phyloP scores from a whole-genome alignment of 2,329 filamentous ascomycete genomes.

The Pyrenophora tritici-repentis region DNA sequence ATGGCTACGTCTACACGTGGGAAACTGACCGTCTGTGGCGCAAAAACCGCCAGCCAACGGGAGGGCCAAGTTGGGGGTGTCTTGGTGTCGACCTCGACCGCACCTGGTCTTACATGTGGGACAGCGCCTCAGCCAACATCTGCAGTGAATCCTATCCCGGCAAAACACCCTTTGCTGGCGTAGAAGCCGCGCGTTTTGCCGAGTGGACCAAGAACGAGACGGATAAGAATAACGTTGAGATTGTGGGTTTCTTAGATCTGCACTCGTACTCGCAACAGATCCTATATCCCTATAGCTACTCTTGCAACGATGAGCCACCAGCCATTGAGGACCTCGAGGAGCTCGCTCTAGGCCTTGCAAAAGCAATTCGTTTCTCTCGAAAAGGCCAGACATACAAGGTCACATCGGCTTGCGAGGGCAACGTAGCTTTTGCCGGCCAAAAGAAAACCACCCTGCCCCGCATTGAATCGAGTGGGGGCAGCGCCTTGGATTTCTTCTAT shows the following conservation, averaged over 20 bases:
- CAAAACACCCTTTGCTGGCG: slow-evolving; percentile 77
- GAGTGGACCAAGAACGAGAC: slow-evolving; percentile 85
- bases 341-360: slow-evolving; percentile 82
- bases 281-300: slow-evolving; percentile 88
- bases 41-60: slow-evolving; percentile 80
- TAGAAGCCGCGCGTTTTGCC: slow-evolving; percentile 76
- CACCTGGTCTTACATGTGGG: slow-evolving; percentile 84
- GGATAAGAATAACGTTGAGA: slow-evolving; percentile 69
- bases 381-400: slow-evolving; percentile 71
- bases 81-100: slow-evolving; percentile 88
- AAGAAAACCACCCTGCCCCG: slow-evolving; percentile 52
- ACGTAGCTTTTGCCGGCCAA: slow-evolving; percentile 55
- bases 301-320: slow-evolving; percentile 76
- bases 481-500: slow-evolving; percentile 94
- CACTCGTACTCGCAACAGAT: slow-evolving; percentile 97
- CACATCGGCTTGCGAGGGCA: slow-evolving; percentile 84
- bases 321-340: slow-evolving; percentile 92
- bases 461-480: slow-evolving; percentile 79
- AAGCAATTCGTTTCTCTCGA: slow-evolving; percentile 81
- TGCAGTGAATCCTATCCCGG: slow-evolving; percentile 93
- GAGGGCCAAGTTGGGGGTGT: slow-evolving; percentile 69
- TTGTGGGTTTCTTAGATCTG: slow-evolving; percentile 86
- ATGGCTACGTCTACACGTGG: slow-evolving; percentile 95
- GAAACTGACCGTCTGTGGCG: slow-evolving; percentile 90
- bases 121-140: slow-evolving; percentile 72